These are phyloP conservation scores for Rhizopogon roseolus DNA, from an alignment of 768 basidiomycete genomes.

Conservation along the genomic window DNA sequence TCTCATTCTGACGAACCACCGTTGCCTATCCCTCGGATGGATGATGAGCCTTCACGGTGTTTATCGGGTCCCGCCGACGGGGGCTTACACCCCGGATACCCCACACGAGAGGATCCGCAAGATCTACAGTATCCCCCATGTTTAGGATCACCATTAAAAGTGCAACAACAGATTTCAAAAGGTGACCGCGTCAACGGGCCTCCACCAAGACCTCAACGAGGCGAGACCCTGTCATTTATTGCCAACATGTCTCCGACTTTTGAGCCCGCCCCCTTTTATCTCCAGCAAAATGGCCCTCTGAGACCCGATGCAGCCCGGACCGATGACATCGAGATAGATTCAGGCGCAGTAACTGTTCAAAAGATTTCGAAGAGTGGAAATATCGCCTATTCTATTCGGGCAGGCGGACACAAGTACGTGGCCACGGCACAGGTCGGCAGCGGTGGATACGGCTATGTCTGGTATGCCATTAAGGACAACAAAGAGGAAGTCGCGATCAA, in stretches of 20 bases:
- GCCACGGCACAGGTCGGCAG: constrained; percentile 2
- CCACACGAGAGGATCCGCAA: neutral
- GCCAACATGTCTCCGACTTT: neutral
- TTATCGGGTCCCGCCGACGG: neutral
- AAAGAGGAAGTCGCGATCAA: constrained; percentile 9
- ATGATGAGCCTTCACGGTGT: too few relatives aligned
- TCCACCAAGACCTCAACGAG: neutral
- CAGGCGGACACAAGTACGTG: constrained; percentile 1
- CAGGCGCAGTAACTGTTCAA: neutral
- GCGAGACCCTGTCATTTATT: neutral
- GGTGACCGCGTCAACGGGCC: neutral
- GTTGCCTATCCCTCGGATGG: neutral
- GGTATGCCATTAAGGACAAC: constrained; percentile 3
- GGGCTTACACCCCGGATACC: too few relatives aligned
- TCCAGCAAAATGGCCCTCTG: neutral
- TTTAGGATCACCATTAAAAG: neutral
- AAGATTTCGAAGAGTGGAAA: neutral
- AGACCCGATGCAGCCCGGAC: neutral
- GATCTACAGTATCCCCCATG: neutral
- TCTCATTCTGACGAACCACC: neutral
- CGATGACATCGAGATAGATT: neutral
- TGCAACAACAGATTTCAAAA: neutral
- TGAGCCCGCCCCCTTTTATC: neutral
- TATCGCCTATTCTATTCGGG: neutral
- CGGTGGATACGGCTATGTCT: constrained; percentile 7